These are phyloP conservation scores for Aspergillus sp. DNA, from an alignment of 2,329 filamentous ascomycete genomes.

Conservation along the genomic window DNA sequence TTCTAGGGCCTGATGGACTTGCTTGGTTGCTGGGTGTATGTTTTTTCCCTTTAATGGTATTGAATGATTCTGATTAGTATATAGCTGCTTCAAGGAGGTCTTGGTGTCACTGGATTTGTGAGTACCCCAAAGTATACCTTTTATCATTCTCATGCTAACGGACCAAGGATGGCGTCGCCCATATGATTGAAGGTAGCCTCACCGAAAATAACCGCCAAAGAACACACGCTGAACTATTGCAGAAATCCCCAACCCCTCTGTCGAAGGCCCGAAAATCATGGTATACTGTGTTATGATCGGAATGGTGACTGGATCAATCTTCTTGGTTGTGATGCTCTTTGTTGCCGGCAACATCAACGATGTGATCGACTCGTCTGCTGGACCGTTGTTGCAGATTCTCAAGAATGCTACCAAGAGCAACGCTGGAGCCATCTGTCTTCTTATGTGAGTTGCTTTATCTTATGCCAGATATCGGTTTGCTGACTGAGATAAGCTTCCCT, in stretches of 20 bases:
- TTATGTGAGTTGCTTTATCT: slow-evolving; percentile 43
- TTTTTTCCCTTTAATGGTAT: background rate
- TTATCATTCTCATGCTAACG: background rate
- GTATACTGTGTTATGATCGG: slow-evolving; percentile 60
- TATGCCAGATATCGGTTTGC: background rate
- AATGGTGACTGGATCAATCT: slow-evolving; percentile 58
- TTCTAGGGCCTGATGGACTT: slow-evolving; percentile 56
- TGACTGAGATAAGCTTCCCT: slow-evolving; percentile 22
- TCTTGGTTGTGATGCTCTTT: slow-evolving; percentile 59
- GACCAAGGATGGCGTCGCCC: slow-evolving; percentile 36
- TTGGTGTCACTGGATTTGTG: slow-evolving; percentile 52
- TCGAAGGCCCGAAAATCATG: slow-evolving; percentile 62
- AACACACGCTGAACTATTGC: slow-evolving; percentile 5
- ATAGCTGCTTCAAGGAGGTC: slow-evolving; percentile 45
- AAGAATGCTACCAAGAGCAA: slow-evolving; percentile 58
- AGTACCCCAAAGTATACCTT: slow-evolving; percentile 8
- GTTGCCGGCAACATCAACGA: slow-evolving; percentile 53
- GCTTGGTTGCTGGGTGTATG: slow-evolving; percentile 41
- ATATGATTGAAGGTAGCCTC: slow-evolving; percentile 37
- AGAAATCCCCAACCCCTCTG: slow-evolving; percentile 38
- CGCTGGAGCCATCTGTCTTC: slow-evolving; percentile 57
- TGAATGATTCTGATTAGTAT: slow-evolving; percentile 13
- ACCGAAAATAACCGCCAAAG: background rate
- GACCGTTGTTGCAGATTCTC: slow-evolving; percentile 59
- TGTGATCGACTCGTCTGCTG: slow-evolving; percentile 52